A percentile compares a stretch with the other conserved stretches of the same genome.
Evolutionary conservation across 768 basidiomycete species (phyloP).

Genomic region (Suillus subaureus): DNA sequence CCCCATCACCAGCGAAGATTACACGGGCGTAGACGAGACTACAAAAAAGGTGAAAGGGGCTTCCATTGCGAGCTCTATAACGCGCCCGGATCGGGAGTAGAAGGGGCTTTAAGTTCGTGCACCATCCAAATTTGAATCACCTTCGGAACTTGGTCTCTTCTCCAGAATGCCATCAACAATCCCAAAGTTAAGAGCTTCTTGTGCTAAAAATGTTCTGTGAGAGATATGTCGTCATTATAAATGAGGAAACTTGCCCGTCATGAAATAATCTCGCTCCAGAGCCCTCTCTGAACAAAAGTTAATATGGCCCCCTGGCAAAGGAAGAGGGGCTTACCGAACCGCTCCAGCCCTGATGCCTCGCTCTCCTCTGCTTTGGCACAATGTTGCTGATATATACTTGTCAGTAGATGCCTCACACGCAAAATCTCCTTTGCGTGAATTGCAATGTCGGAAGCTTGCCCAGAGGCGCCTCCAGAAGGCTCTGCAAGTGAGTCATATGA

Average conservation of each 20-base stretch:
- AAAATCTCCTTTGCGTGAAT: slow-evolving; percentile 97
- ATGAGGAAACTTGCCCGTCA: slow-evolving; percentile 65
- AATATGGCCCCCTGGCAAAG: slow-evolving; percentile 17
- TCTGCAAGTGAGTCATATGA: slow-evolving; percentile 51
- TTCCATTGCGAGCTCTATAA: not conserved
- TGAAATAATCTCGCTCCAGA: slow-evolving; percentile 93
- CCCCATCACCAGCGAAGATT: slow-evolving; percentile 8
- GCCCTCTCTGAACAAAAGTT: slow-evolving; percentile 63
- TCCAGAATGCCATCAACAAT: slow-evolving; percentile 93
- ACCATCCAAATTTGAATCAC: slow-evolving; percentile 17
- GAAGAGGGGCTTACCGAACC: slow-evolving; percentile 66
- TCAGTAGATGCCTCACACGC: slow-evolving; percentile 80
- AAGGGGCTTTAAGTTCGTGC: slow-evolving; percentile 11
- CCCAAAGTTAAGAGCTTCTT: slow-evolving; percentile 88
- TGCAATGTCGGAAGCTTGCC: slow-evolving; percentile 96
- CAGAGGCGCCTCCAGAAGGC: slow-evolving; percentile 94
- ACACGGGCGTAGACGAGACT: slow-evolving; percentile 5
- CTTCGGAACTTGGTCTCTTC: slow-evolving; percentile 63
- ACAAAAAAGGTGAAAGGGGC: slow-evolving; percentile 8
- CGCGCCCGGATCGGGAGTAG: slow-evolving; percentile 9
- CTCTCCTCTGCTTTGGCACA: slow-evolving; percentile 71
- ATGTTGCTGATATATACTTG: slow-evolving; percentile 87
- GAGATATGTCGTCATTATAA: slow-evolving; percentile 20
- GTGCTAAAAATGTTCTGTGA: slow-evolving; percentile 49
- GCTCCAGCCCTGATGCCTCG: slow-evolving; percentile 60